Evolutionary conservation across 1,284 basidiomycete species (phyloP).

Genomic region (Malassezia arunalokei): DNA sequence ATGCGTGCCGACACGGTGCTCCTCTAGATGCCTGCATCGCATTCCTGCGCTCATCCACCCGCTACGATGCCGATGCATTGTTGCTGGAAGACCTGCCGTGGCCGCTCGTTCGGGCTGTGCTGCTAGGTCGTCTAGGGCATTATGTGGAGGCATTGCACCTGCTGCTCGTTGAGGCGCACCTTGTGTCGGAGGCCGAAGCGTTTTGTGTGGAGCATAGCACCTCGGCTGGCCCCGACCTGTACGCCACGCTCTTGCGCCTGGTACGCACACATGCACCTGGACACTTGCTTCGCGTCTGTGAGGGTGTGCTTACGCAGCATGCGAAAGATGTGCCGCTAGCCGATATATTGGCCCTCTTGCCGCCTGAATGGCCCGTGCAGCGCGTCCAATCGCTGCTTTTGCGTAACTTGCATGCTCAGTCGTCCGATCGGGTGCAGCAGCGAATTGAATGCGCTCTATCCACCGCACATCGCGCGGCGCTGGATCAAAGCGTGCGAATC

Average conservation of each 20-base stretch:
- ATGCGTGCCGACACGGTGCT: slow-evolving; percentile 56
- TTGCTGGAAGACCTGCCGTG: slow-evolving; percentile 49
- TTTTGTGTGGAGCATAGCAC: slow-evolving; percentile 24
- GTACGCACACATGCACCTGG: slow-evolving; percentile 14
- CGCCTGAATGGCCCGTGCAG: slow-evolving; percentile 68
- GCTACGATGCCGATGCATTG: slow-evolving; percentile 67
- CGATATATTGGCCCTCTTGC: slow-evolving; percentile 70
- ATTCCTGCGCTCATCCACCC: slow-evolving; percentile 62
- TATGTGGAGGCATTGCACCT: slow-evolving; percentile 85
- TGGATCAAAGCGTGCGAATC: slow-evolving; percentile 60
- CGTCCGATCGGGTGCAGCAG: slow-evolving; percentile 18
- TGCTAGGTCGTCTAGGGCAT: slow-evolving; percentile 75
- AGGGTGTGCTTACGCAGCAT: slow-evolving; percentile 71
- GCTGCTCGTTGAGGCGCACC: slow-evolving; percentile 73
- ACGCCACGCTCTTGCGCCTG: slow-evolving; percentile 61
- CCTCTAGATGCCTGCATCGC: slow-evolving; percentile 52
- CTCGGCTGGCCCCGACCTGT: slow-evolving; percentile 50
- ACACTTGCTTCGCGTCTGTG: slow-evolving; percentile 49
- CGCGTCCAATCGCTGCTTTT: slow-evolving; percentile 61
- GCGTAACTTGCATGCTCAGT: slow-evolving; percentile 20
- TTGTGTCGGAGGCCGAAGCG: slow-evolving; percentile 73
- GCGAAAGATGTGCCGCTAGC: slow-evolving; percentile 66
- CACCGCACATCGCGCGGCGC: slow-evolving; percentile 60
- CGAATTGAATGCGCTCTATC: slow-evolving; percentile 56
- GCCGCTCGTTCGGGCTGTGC: slow-evolving; percentile 68